phyloP scores from a whole-genome alignment of 129 eudicot species.

The Artemisia annua region DNA sequence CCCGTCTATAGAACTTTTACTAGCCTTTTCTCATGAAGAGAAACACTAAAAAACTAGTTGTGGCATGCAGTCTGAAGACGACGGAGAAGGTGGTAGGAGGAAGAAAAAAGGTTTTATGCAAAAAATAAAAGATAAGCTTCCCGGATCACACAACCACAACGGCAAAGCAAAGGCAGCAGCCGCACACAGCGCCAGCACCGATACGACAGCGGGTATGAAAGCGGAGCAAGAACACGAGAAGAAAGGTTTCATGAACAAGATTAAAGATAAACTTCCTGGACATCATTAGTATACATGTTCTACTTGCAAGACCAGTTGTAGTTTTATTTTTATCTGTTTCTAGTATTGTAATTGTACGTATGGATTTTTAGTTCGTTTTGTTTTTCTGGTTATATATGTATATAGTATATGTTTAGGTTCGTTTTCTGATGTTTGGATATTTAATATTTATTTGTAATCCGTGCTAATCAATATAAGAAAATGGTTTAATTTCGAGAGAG shows the following conservation, averaged over 20 bases:
- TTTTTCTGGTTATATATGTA: background rate
- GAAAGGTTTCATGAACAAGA: conserved; percentile 67
- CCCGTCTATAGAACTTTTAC: too few species aligned
- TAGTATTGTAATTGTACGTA: too few species aligned
- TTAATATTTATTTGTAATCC: too few species aligned
- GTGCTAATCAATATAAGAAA: too few species aligned
- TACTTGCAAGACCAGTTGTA: background rate
- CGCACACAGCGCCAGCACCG: conserved; percentile 26
- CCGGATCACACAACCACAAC: conserved; percentile 32
- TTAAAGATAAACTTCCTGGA: conserved; percentile 77
- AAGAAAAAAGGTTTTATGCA: conserved; percentile 63
- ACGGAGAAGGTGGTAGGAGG: conserved; percentile 63
- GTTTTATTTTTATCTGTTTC: background rate
- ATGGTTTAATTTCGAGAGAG: too few species aligned
- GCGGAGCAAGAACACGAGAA: conserved; percentile 52
- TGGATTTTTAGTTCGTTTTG: background rate
- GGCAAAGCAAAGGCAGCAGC: conserved; percentile 18
- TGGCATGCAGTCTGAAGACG: conserved; percentile 46
- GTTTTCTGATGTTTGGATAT: background rate
- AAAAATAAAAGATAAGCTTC: conserved; percentile 62
- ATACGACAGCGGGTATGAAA: background rate
- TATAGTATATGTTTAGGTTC: background rate
- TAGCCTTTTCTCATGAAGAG: background rate
- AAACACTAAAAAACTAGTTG: background rate
- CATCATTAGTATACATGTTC: conserved; percentile 29